Evolutionary conservation across 2,329 filamentous ascomycete species (phyloP).

Genomic region (Huntiella abstrusa): DNA sequence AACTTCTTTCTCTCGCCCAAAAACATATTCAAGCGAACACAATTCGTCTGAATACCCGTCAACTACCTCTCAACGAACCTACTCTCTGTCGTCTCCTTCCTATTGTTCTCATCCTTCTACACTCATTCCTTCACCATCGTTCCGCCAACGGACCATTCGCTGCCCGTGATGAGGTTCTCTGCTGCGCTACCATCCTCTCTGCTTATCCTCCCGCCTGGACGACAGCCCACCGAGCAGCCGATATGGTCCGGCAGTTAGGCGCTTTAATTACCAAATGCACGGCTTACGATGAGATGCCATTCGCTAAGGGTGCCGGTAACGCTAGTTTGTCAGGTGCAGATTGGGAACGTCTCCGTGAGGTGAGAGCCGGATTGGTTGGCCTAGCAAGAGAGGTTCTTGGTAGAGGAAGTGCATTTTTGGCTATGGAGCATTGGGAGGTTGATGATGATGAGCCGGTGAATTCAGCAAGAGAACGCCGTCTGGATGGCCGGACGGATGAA

Average conservation of each 20-base stretch:
- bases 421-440: conserved; percentile 8
- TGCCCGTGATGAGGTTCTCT: conserved; percentile 2
- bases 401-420: conserved; percentile 2
- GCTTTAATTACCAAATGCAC: background rate
- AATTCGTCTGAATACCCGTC: conserved; percentile 19
- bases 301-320: background rate
- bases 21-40: conserved; percentile 23
- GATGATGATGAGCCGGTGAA: background rate
- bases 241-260: conserved; percentile 3
- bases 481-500: background rate
- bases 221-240: conserved; percentile 4
- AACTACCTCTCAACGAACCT: conserved; percentile 26
- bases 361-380: conserved; percentile 3
- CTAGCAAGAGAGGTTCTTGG: conserved; percentile 5
- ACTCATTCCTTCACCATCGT: conserved; percentile 4
- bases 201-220: conserved; percentile 5
- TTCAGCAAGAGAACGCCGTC: background rate
- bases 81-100: conserved; percentile 7
- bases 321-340: conserved; percentile 1
- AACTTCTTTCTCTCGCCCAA: conserved; percentile 22
- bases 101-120: conserved; percentile 6
- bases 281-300: background rate
- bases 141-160: conserved; percentile 2
- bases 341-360: conserved; percentile 1
- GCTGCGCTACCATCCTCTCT: conserved; percentile 3